Percentiles rank a stretch among this genome's conserved stretches.
Conservation (phyloP, 805 yeast genomes). For the Sugiyamaella boreocaroliniensis region DNA sequence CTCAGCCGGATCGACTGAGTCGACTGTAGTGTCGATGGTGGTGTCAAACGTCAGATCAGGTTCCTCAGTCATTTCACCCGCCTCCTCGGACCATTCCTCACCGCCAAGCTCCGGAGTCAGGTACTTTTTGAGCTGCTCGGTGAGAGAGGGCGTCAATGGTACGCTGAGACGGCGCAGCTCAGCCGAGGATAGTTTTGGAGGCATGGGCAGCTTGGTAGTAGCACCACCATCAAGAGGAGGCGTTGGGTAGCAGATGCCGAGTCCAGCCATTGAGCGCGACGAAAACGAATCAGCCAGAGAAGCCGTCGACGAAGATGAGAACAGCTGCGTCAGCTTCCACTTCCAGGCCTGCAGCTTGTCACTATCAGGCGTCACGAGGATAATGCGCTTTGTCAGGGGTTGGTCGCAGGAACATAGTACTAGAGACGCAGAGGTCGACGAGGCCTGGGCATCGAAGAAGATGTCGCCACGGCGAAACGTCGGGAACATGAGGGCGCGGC, state of each 20-base stretch:
- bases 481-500: constrained; percentile 20
- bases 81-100: background rate
- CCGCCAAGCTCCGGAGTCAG: constrained; percentile 6
- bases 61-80: background rate
- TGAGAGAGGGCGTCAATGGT: constrained; percentile 10
- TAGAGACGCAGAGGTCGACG: background rate
- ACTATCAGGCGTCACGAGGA: background rate
- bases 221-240: constrained; percentile 1
- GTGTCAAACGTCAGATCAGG: background rate
- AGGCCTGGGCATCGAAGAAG: background rate
- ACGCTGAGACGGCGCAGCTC: constrained; percentile 4
- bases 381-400: background rate
- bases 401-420: constrained; percentile 1
- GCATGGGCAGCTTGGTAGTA: background rate
- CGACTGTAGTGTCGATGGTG: background rate
- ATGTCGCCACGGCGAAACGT: constrained; percentile 14
- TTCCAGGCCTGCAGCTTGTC: constrained; percentile 9
- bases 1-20: too few relatives aligned
- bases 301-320: background rate
- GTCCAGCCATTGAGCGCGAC: background rate
- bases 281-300: background rate
- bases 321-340: constrained; percentile 9
- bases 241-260: constrained; percentile 2
- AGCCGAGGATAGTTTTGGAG: background rate
- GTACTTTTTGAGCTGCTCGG: constrained; percentile 13